phyloP scores from a whole-genome alignment of 495 filamentous ascomycete species.

The Chaetomium tenue region DNA sequence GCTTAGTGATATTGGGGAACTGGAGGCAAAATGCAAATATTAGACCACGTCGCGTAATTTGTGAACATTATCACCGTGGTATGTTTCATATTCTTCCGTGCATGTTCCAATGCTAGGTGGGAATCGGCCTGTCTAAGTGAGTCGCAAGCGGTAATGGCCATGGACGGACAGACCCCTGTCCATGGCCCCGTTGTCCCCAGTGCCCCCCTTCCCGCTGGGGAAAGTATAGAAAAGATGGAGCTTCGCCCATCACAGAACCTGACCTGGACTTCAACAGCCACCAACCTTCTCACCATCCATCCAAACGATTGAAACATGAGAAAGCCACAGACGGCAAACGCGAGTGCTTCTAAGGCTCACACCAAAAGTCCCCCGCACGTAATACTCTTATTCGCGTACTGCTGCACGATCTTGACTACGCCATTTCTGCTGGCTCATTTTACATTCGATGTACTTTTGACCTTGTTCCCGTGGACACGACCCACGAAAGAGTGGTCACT shows the following conservation, averaged over 20 bases:
- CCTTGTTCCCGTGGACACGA: conserved; percentile 16
- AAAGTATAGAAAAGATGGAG: neutral
- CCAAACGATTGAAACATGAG: conserved; percentile 3
- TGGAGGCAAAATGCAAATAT: no score
- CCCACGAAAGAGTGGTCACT: conserved; percentile 20
- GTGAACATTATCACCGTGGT: no score
- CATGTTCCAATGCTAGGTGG: no score
- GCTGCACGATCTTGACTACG: conserved; percentile 12
- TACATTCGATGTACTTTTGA: conserved; percentile 16
- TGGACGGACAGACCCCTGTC: no score
- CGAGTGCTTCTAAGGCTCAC: neutral
- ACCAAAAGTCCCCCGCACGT: no score
- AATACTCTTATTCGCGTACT: conserved; percentile 1
- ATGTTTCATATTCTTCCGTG: no score
- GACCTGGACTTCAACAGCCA: neutral
- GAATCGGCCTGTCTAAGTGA: no score
- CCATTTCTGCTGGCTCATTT: conserved; percentile 24
- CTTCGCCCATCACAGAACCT: neutral
- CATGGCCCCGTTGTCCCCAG: no score
- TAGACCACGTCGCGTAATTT: no score
- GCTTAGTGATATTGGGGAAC: no score
- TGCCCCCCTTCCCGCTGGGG: no score
- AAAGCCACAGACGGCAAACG: neutral
- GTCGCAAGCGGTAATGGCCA: no score
- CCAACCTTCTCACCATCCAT: neutral